A percentile compares a stretch with the other conserved stretches of the same genome.
phyloP scores from a whole-genome alignment of 2,329 filamentous ascomycete species.

The Aspergillus ochraceoroseus region DNA sequence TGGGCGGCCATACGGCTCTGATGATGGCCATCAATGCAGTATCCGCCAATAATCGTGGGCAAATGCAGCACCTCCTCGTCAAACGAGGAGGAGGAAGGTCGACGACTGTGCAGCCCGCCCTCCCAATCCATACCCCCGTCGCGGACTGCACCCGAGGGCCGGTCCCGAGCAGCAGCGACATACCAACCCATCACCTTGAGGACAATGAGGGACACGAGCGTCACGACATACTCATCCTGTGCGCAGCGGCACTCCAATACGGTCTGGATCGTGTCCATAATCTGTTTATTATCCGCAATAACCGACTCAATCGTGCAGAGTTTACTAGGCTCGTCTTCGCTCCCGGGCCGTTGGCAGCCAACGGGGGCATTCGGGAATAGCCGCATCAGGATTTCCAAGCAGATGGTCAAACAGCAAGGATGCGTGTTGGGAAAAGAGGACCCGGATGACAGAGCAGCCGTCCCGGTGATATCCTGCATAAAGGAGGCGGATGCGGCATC shows the following conservation, averaged over 20 bases:
- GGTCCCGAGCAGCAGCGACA: constrained; percentile 2
- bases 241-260: constrained; percentile 1
- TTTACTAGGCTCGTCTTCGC: neutral
- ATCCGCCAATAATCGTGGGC: neutral
- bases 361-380: constrained; percentile 1
- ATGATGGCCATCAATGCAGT: constrained; percentile 2
- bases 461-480: neutral
- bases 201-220: constrained; percentile 1
- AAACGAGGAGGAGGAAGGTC: neutral
- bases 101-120: neutral
- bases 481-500: neutral
- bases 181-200: constrained; percentile 4
- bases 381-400: constrained; percentile 1
- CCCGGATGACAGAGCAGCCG: neutral
- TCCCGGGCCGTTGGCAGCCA: neutral
- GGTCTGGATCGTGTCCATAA: neutral
- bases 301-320: constrained; percentile 3
- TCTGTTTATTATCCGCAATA: constrained; percentile 4
- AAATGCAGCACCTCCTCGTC: constrained; percentile 5
- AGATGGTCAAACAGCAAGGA: neutral
- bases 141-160: neutral
- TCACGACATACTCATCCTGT: constrained; percentile 1
- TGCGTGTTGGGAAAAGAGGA: neutral
- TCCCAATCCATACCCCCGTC: neutral
- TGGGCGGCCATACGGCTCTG: constrained; percentile 7